Evolutionary conservation across 306 rosid genomes (phyloP).

Genomic region (Benincasa hispida): DNA sequence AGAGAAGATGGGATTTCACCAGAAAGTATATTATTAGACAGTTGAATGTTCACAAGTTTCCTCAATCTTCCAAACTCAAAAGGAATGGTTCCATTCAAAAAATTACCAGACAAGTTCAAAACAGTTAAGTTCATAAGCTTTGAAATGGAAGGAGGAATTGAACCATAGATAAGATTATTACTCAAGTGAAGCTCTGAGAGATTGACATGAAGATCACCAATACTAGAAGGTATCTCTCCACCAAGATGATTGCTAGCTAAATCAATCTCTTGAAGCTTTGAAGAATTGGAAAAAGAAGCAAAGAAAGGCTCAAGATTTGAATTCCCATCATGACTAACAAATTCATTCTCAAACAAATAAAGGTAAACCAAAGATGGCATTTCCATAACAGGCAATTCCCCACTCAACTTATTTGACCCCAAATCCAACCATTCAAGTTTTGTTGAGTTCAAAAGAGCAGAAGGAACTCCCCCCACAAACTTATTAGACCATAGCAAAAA

Average conservation of each 20-base stretch:
- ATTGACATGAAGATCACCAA: slow-evolving; percentile 65
- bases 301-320: slow-evolving; percentile 76
- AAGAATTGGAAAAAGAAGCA: slow-evolving; percentile 44
- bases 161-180: slow-evolving; percentile 51
- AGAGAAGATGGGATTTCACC: slow-evolving; percentile 71
- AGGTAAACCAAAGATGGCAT: slow-evolving; percentile 51
- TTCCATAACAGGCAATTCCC: slow-evolving; percentile 49
- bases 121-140: slow-evolving; percentile 62
- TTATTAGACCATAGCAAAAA: slow-evolving; percentile 75
- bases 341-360: slow-evolving; percentile 56
- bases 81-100: slow-evolving; percentile 72
- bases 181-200: slow-evolving; percentile 53
- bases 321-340: slow-evolving; percentile 72
- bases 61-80: slow-evolving; percentile 31
- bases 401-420: slow-evolving; percentile 54
- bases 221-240: slow-evolving; percentile 56
- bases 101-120: slow-evolving; percentile 69
- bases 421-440: slow-evolving; percentile 73
- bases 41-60: slow-evolving; percentile 49
- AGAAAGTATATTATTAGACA: slow-evolving; percentile 65
- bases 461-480: slow-evolving; percentile 49
- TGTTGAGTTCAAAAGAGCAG: slow-evolving; percentile 56
- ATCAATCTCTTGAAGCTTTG: slow-evolving; percentile 55
- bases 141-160: slow-evolving; percentile 63
- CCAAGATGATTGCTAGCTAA: slow-evolving; percentile 67